A percentile compares a stretch with the other conserved stretches of the same genome.
phyloP scores from a whole-genome alignment of 345 rosid genomes.

The Kandelia obovata region DNA sequence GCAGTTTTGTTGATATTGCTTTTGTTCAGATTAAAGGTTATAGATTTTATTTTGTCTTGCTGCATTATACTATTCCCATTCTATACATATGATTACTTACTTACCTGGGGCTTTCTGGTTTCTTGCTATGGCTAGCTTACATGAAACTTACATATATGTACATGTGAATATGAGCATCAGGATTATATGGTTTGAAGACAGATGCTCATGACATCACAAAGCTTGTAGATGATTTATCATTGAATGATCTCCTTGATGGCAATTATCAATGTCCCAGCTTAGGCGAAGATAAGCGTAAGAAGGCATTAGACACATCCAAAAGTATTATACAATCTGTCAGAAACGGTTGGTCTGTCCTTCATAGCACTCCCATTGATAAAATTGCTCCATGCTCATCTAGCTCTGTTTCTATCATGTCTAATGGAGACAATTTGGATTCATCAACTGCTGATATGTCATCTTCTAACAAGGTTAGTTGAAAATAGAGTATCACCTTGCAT shows the following conservation, averaged over 20 bases:
- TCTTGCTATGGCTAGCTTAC: slow-evolving; percentile 1
- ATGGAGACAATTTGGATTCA: slow-evolving; percentile 44
- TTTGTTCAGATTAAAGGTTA: background rate
- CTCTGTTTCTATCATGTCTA: slow-evolving; percentile 31
- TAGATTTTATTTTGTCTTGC: background rate
- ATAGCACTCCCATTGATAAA: slow-evolving; percentile 38
- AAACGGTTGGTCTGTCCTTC: slow-evolving; percentile 64
- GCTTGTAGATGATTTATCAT: slow-evolving; percentile 65
- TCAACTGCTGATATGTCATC: slow-evolving; percentile 40
- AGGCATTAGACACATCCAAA: slow-evolving; percentile 38
- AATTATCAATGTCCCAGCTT: slow-evolving; percentile 49
- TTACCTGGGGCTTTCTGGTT: background rate
- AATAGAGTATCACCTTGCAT: background rate
- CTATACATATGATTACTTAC: background rate
- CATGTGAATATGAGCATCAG: slow-evolving; percentile 43
- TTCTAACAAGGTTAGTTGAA: slow-evolving; percentile 56
- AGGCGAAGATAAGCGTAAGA: slow-evolving; percentile 64
- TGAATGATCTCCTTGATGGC: slow-evolving; percentile 79
- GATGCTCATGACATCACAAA: slow-evolving; percentile 63
- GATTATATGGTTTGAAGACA: slow-evolving; percentile 79
- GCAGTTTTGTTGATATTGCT: too few relatives aligned
- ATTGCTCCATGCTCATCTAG: slow-evolving; percentile 36
- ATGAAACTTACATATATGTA: slow-evolving; percentile 10
- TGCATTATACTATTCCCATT: background rate
- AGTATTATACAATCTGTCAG: slow-evolving; percentile 50